A percentile compares a stretch with the other conserved stretches of the same genome.
These are phyloP conservation scores for Piper betle DNA, from an alignment of 164 flowering plant species.

Conservation along the genomic window DNA sequence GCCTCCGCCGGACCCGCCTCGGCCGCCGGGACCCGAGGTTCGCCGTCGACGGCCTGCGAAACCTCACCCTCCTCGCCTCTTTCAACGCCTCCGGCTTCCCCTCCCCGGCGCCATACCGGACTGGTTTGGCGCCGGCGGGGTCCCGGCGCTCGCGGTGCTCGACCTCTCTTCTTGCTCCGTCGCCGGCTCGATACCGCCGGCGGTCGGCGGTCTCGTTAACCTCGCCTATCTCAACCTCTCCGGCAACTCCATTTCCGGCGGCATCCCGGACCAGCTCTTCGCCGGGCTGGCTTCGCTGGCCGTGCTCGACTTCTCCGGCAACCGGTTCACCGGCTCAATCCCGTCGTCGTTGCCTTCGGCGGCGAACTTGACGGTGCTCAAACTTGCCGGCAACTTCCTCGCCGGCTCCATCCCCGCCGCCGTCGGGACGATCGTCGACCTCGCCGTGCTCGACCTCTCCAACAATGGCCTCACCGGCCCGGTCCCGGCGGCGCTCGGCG, in stretches of 20 bases:
- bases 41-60: slow-evolving; percentile 44
- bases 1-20: slow-evolving; percentile 35
- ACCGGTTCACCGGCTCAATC: slow-evolving; percentile 27
- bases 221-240: slow-evolving; percentile 34
- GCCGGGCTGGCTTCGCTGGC: slow-evolving; percentile 13
- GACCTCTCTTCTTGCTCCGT: slow-evolving; percentile 54
- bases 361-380: slow-evolving; percentile 15
- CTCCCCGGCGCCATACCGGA: slow-evolving; percentile 66
- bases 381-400: slow-evolving; percentile 29
- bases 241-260: slow-evolving; percentile 30
- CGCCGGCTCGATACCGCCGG: slow-evolving; percentile 38
- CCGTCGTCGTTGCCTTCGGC: slow-evolving; percentile 20
- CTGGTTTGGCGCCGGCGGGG: slow-evolving; percentile 39
- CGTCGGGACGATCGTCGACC: slow-evolving; percentile 21
- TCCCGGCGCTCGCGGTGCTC: slow-evolving; percentile 36
- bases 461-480: slow-evolving; percentile 32
- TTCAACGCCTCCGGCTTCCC: slow-evolving; percentile 58
- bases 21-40: slow-evolving; percentile 39
- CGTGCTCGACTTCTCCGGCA: slow-evolving; percentile 27
- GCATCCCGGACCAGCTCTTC: slow-evolving; percentile 20
- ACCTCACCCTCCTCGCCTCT: slow-evolving; percentile 31
- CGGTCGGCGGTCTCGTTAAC: slow-evolving; percentile 28
- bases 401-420: slow-evolving; percentile 38
- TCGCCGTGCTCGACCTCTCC: slow-evolving; percentile 37
- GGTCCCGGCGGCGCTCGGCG: slow-evolving; percentile 42